phyloP scores from a whole-genome alignment of 495 filamentous ascomycete genomes.

The Xylaria scruposa region DNA sequence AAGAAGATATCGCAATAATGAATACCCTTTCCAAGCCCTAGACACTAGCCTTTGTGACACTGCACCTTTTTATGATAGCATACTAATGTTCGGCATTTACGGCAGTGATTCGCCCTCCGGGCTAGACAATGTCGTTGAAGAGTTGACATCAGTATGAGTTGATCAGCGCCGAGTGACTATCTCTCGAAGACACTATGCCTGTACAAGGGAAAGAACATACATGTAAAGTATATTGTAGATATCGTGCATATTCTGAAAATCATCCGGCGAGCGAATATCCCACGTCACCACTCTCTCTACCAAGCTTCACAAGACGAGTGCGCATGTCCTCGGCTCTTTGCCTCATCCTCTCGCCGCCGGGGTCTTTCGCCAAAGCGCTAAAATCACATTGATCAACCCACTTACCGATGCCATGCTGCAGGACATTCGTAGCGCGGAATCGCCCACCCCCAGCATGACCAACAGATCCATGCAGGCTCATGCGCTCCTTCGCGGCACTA shows the following conservation, averaged over 20 bases:
- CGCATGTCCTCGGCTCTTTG: conserved; percentile 61
- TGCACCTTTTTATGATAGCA: no score
- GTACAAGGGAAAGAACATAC: not conserved
- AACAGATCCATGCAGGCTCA: conserved; percentile 84
- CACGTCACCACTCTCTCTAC: conserved; percentile 62
- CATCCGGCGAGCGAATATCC: conserved; percentile 58
- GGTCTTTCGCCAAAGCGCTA: conserved; percentile 40
- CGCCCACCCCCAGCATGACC: conserved; percentile 62
- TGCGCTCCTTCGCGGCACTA: conserved; percentile 60
- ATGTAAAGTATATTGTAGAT: not conserved
- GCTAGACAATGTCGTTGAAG: not conserved
- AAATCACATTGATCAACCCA: conserved; percentile 70
- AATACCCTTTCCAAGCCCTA: no score
- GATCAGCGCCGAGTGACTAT: not conserved
- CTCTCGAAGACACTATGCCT: not conserved
- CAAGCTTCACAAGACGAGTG: conserved; percentile 63
- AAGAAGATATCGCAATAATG: no score
- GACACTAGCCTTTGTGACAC: no score
- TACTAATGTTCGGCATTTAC: no score
- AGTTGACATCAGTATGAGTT: not conserved
- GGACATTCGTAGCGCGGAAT: conserved; percentile 73
- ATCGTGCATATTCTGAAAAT: not conserved
- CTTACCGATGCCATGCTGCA: conserved; percentile 83
- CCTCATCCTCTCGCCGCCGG: conserved; percentile 57
- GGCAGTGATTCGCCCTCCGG: no score